These are phyloP conservation scores for Martiniozyma abietophila DNA, from an alignment of 805 yeast species.

Conservation along the genomic window DNA sequence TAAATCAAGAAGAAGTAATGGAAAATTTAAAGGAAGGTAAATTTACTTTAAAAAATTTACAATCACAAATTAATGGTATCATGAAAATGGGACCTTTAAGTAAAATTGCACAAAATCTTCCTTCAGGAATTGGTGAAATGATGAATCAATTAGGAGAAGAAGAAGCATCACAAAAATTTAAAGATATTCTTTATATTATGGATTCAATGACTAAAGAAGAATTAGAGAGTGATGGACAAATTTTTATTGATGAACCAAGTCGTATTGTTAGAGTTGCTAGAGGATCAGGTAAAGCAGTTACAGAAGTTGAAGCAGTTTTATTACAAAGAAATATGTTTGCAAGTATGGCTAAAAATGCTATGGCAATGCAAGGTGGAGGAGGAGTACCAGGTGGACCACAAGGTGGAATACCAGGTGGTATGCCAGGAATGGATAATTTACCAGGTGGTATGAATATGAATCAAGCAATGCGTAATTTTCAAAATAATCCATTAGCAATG, in stretches of 20 bases:
- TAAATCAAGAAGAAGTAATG: slow-evolving; percentile 83
- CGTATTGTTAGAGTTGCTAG: slow-evolving; percentile 85
- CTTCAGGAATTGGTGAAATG: slow-evolving; percentile 78
- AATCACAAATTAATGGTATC: slow-evolving; percentile 90
- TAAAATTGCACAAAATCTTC: slow-evolving; percentile 91
- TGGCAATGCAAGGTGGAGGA: slow-evolving; percentile 38
- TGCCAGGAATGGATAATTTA: slow-evolving; percentile 4
- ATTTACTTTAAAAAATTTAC: slow-evolving; percentile 83
- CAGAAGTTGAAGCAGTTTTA: slow-evolving; percentile 87
- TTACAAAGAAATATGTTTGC: slow-evolving; percentile 93
- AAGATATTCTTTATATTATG: slow-evolving; percentile 82
- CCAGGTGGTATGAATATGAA: slow-evolving; percentile 10
- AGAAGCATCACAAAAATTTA: slow-evolving; percentile 76
- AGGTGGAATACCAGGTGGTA: slow-evolving; percentile 1
- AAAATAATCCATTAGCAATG: slow-evolving; percentile 8
- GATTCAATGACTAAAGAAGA: slow-evolving; percentile 95
- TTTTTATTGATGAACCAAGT: slow-evolving; percentile 72
- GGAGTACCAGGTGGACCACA: slow-evolving; percentile 40
- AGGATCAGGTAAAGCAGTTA: slow-evolving; percentile 88
- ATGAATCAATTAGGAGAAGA: slow-evolving; percentile 87
- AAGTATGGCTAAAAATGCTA: slow-evolving; percentile 73
- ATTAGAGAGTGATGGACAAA: slow-evolving; percentile 79
- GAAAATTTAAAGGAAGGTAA: slow-evolving; percentile 93
- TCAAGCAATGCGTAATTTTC: slow-evolving; percentile 8
- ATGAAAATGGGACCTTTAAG: slow-evolving; percentile 95